Conservation (phyloP, 371 early-diverging fungal species). For the Mucor plumbeus region DNA sequence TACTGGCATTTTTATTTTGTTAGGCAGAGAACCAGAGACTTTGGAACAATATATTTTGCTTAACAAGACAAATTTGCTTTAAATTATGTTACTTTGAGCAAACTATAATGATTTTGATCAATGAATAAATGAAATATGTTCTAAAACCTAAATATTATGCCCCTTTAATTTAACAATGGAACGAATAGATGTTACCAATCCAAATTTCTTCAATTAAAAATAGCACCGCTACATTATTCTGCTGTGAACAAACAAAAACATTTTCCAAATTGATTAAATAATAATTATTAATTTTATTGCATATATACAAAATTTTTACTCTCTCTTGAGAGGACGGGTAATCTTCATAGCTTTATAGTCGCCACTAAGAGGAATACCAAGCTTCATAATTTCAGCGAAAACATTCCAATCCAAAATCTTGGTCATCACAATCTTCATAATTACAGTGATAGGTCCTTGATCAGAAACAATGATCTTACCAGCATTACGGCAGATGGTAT, state of each 20-base stretch:
- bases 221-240: no score
- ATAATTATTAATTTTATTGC: not conserved
- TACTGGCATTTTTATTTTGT: not conserved
- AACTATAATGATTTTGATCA: no score
- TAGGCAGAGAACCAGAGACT: conserved; percentile 4
- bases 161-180: no score
- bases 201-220: no score
- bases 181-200: no score
- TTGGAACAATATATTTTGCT: not conserved
- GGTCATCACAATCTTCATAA: conserved; percentile 54
- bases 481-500: conserved; percentile 60
- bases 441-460: conserved; percentile 60
- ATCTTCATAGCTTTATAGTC: conserved; percentile 62
- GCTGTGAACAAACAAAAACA: no score
- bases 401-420: conserved; percentile 59
- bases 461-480: conserved; percentile 63
- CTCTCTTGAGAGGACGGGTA: conserved; percentile 34
- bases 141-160: no score
- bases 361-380: conserved; percentile 50
- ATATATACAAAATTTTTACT: not conserved
- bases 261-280: no score
- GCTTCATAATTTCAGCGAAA: conserved; percentile 58
- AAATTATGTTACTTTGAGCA: not conserved
- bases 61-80: not conserved
- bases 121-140: no score